Conservation (phyloP, 2,329 filamentous ascomycete species). For the Madurella mycetomatis region DNA sequence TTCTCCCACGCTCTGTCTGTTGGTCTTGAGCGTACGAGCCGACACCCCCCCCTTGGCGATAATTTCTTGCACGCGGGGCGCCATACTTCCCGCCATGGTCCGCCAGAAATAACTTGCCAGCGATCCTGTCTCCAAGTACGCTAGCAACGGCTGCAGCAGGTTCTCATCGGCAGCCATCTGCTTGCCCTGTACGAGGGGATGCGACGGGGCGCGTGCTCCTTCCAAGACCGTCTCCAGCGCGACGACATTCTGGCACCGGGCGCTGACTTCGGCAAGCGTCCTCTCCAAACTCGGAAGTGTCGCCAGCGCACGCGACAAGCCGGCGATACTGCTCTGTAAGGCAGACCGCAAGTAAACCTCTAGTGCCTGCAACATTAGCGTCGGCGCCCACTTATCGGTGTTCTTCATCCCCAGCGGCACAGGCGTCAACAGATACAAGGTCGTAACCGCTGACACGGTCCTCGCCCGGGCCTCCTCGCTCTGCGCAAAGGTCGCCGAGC, state of each 20-base stretch:
- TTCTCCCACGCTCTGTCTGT: slow-evolving; percentile 68
- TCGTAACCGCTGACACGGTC: slow-evolving; percentile 67
- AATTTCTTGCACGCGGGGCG: slow-evolving; percentile 77
- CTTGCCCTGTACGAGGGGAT: slow-evolving; percentile 55
- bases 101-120: slow-evolving; percentile 93
- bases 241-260: slow-evolving; percentile 86
- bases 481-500: slow-evolving; percentile 55
- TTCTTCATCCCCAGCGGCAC: slow-evolving; percentile 65
- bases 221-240: slow-evolving; percentile 76
- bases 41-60: slow-evolving; percentile 76
- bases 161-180: slow-evolving; percentile 36
- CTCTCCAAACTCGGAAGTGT: slow-evolving; percentile 79
- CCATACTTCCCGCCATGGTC: slow-evolving; percentile 73
- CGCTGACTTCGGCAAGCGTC: slow-evolving; percentile 74
- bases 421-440: slow-evolving; percentile 79
- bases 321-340: slow-evolving; percentile 71
- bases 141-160: slow-evolving; percentile 68
- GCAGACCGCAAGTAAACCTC: slow-evolving; percentile 79
- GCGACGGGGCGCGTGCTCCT: slow-evolving; percentile 60
- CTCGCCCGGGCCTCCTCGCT: slow-evolving; percentile 70
- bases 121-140: slow-evolving; percentile 79
- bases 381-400: slow-evolving; percentile 58
- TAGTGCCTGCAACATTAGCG: slow-evolving; percentile 68
- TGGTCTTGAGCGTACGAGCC: slow-evolving; percentile 72
- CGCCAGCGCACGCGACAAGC: slow-evolving; percentile 69